phyloP scores from a whole-genome alignment of 768 basidiomycete species.

The Amanita inopinata region DNA sequence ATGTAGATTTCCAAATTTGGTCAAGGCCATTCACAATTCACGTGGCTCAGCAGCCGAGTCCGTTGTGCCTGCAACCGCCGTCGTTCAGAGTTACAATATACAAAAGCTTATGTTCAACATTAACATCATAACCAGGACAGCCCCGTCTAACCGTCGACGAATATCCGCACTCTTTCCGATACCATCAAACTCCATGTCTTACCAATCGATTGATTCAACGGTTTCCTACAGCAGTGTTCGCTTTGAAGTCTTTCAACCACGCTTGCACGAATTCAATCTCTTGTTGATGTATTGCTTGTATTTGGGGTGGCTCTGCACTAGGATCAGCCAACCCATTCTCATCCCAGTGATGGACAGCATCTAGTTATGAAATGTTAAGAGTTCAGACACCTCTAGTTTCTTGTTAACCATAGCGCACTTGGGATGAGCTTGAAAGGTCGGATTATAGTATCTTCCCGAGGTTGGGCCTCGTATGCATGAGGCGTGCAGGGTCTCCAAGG shows the following conservation, averaged over 20 bases:
- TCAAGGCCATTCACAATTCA: too few relatives aligned
- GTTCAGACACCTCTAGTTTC: not conserved
- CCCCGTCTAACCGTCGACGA: too few relatives aligned
- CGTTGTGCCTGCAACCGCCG: too few relatives aligned
- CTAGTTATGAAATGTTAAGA: slow-evolving; percentile 22
- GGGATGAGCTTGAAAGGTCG: slow-evolving; percentile 84
- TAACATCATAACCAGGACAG: not conserved
- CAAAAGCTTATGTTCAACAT: not conserved
- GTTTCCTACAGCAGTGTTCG: too few relatives aligned
- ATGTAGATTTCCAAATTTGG: too few relatives aligned
- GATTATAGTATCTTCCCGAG: slow-evolving; percentile 60
- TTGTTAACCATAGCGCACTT: slow-evolving; percentile 33
- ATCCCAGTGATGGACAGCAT: slow-evolving; percentile 66
- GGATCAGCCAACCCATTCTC: slow-evolving; percentile 65
- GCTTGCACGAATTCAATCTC: slow-evolving; percentile 69
- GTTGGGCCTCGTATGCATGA: slow-evolving; percentile 62
- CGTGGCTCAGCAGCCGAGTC: too few relatives aligned
- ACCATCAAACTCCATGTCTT: too few relatives aligned
- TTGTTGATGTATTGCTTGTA: slow-evolving; percentile 70
- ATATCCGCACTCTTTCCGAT: too few relatives aligned
- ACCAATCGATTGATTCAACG: too few relatives aligned
- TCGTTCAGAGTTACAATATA: not conserved
- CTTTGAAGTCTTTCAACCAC: slow-evolving; percentile 41
- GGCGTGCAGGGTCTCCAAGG: slow-evolving; percentile 88
- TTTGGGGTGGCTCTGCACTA: slow-evolving; percentile 61